These are phyloP conservation scores for Suillus clintonianus DNA, from an alignment of 768 basidiomycete genomes.

Conservation along the genomic window DNA sequence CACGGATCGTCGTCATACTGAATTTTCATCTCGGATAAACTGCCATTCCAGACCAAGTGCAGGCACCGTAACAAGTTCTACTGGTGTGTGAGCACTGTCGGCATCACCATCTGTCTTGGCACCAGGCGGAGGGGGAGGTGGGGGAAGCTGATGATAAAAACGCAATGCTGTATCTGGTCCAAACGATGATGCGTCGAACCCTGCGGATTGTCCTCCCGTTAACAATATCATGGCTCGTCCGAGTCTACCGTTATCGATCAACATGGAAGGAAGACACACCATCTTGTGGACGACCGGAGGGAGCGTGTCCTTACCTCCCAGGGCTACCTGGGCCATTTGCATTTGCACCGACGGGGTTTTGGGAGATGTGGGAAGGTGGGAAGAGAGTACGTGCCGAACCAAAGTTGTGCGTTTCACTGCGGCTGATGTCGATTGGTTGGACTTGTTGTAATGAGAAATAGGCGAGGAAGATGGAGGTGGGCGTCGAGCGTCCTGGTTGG, in stretches of 20 bases:
- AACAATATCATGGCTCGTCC: constrained; percentile 51
- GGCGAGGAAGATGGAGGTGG: too few relatives aligned
- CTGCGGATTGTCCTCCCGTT: constrained; percentile 51
- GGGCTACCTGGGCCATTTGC: too few relatives aligned
- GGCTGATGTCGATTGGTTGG: too few relatives aligned
- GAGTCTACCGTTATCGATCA: constrained; percentile 37
- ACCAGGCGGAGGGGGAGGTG: constrained; percentile 18
- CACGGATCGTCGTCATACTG: constrained; percentile 37
- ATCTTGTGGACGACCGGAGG: constrained; percentile 47
- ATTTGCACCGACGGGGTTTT: too few relatives aligned
- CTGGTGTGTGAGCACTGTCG: constrained; percentile 43
- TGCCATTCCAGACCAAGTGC: constrained; percentile 91
- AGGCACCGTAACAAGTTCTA: constrained; percentile 91
- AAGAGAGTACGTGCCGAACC: too few relatives aligned
- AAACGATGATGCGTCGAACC: constrained; percentile 74
- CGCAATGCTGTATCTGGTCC: constrained; percentile 75
- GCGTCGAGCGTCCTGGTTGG: too few relatives aligned
- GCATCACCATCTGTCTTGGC: constrained; percentile 42
- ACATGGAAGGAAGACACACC: constrained; percentile 74
- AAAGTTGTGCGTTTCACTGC: too few relatives aligned
- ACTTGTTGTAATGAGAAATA: too few relatives aligned
- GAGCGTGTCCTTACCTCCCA: too few relatives aligned
- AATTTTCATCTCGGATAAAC: constrained; percentile 68
- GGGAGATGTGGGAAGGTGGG: too few relatives aligned
- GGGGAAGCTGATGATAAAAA: constrained; percentile 53